Evolutionary conservation across 805 yeast species (phyloP), one percentile per base, ranked within the genome.

Genomic region (Cyberlindnera saturnus): DNA sequence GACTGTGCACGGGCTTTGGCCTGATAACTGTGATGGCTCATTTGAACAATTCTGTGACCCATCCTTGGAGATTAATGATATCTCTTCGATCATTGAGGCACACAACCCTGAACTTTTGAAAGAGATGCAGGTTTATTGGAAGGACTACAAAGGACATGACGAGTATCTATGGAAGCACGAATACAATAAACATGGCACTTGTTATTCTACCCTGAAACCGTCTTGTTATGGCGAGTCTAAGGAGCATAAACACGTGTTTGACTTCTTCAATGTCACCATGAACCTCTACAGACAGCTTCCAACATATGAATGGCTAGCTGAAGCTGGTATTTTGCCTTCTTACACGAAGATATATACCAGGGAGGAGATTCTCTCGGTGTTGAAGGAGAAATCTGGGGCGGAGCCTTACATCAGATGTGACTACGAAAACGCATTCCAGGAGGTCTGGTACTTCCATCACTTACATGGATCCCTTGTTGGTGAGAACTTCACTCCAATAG

Each of bases 101-200:
- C 70, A 70, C 42, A 64, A 66, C 39, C 23, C 44, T 9, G 81
- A 73, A 9, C 67, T 88, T 39, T 67, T 84, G 37, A 62, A 65
- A 1, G 71, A 73, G 45, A 78, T 90, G 87, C 50, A 65, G 20
- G 55, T 56, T 28, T 63, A 71, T 47, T 90, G 97, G 97, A 82
- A 83, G 60, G 82, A 83, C 55, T 74, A 74, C 56, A 78, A 76
- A 39, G 87, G 87, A 10, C 61, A 75, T 44, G 91, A 84, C 59
- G 81, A 77, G 45, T 59, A 71, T 6, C 66, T 90, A 40, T 90
- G 98, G 98, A 71, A 75, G 31, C 96, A 90, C 63, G 97, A 90
- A 64, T 90, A 77, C 72, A 89, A 90, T 67, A 90, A 90, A 61
- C 98, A 90, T 60, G 97, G 90, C 19, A 88, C 96, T 9, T 90